These are phyloP conservation scores for Penicillium sp. DNA, from an alignment of 2,329 filamentous ascomycete species.

Conservation along the genomic window DNA sequence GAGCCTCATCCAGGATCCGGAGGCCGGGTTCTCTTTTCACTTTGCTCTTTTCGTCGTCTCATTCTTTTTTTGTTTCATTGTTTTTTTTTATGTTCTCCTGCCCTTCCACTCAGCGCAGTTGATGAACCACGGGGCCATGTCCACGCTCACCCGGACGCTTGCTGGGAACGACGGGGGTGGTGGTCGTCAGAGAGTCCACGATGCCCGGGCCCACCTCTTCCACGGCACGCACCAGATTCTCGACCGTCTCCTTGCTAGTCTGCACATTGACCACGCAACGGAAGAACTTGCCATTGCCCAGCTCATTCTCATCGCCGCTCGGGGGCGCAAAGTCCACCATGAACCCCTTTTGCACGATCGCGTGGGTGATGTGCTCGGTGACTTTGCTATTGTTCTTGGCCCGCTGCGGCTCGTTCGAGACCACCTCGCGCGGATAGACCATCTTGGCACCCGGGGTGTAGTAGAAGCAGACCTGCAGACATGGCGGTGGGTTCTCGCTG, in stretches of 20 bases:
- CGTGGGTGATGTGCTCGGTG: slow-evolving; percentile 51
- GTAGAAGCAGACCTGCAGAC: slow-evolving; percentile 93
- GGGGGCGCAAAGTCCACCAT: slow-evolving; percentile 63
- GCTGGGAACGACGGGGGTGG: slow-evolving; percentile 9
- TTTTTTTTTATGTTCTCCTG: not conserved
- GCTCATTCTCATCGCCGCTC: slow-evolving; percentile 43
- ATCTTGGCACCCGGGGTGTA: slow-evolving; percentile 58
- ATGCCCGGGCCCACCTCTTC: slow-evolving; percentile 41
- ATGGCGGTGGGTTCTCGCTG: slow-evolving; percentile 71
- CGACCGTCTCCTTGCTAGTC: slow-evolving; percentile 55
- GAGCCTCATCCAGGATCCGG: too few species aligned
- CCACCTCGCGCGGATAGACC: slow-evolving; percentile 27
- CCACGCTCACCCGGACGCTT: slow-evolving; percentile 30
- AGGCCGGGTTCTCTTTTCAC: too few species aligned
- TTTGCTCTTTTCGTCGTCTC: too few species aligned
- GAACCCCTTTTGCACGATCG: slow-evolving; percentile 55
- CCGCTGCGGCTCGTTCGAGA: slow-evolving; percentile 31
- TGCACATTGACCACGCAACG: slow-evolving; percentile 62
- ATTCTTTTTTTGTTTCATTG: too few species aligned
- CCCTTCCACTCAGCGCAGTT: slow-evolving; percentile 3
- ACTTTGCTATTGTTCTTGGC: slow-evolving; percentile 48
- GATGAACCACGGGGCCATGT: slow-evolving; percentile 32
- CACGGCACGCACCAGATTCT: slow-evolving; percentile 57
- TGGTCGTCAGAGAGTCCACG: slow-evolving; percentile 24
- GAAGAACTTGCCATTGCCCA: slow-evolving; percentile 59